Base-by-base conservation (phyloP, 352 stramenopile genomes). In the Pythium guiyangense region DNA sequence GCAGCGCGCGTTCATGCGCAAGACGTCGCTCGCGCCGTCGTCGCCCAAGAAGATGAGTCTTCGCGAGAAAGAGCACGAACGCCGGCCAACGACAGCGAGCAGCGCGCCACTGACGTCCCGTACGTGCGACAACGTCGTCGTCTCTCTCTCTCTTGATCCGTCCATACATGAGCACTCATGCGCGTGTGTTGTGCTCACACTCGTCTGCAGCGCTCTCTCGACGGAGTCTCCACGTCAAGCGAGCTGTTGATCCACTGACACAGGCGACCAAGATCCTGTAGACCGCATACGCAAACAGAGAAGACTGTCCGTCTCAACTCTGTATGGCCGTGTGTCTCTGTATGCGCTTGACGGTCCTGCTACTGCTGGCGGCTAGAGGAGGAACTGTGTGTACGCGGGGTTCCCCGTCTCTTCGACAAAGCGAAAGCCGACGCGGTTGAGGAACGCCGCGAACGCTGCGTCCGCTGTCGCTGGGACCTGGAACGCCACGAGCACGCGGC, bases 401-500 rank as follows among this genome's bases (percentile, higher is more conserved):
- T 96, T 96, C n/a, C 57, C n/a, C 1, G 83, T 93, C 73, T 96
- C 86, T 51, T 96, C 86, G 44, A 90, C 74, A 50, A 66, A 93
- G 35, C 71, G 69, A 62, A 94, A 96, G 52, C 80, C 82, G 26
- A 96, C 63, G 50, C 86, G 62, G 20, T 68, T 26, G 42, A 96
- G 59, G 61, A 94, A 96, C 27, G 64, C 54, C 9, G 63, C 34
- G 59, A 95, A 95, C 6, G 70, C 64, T 3, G 51, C 69, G 34
- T 86, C 65, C 18, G 92, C 75, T 6, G 51, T 56, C 1, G 69
- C 55, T 4, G 80, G 71, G 14, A 98, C 95, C 69, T 99, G 95
- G 66, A 99, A 95, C 5, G 92, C 97, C 0, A 99, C 96, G 9
- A 99, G 73, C 31, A 99, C 96, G 45, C 96, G 84, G 37, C 97